These are phyloP conservation scores for Tricholoma furcatifolium DNA, from an alignment of 768 basidiomycete genomes.

Conservation along the genomic window DNA sequence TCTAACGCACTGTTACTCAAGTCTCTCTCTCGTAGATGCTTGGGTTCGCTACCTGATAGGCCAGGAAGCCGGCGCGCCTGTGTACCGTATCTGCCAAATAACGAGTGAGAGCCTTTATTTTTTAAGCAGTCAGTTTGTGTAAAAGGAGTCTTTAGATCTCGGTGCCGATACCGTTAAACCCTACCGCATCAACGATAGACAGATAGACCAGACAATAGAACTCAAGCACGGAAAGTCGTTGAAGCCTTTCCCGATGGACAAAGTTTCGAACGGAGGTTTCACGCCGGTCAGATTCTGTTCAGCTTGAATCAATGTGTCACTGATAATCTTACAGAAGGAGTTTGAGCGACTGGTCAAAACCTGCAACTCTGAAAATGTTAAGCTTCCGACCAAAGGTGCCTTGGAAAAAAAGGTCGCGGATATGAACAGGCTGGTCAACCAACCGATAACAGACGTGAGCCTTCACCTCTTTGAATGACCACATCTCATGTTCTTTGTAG, in stretches of 20 bases:
- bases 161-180: constrained; percentile 53
- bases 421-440: constrained; percentile 54
- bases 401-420: constrained; percentile 66
- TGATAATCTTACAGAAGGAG: constrained; percentile 54
- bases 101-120: constrained; percentile 51
- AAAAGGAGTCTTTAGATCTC: constrained; percentile 39
- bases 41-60: constrained; percentile 89
- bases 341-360: constrained; percentile 56
- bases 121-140: not conserved
- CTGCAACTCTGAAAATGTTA: constrained; percentile 50
- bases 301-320: not conserved
- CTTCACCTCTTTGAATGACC: constrained; percentile 10
- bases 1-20: constrained; percentile 7
- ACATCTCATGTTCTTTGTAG: constrained; percentile 36
- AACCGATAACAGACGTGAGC: constrained; percentile 77
- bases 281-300: constrained; percentile 52
- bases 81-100: constrained; percentile 86
- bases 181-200: constrained; percentile 69
- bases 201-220: constrained; percentile 64
- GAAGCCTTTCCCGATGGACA: constrained; percentile 73
- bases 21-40: constrained; percentile 46
- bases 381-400: constrained; percentile 64
- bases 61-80: constrained; percentile 47
- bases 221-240: constrained; percentile 75
- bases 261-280: constrained; percentile 76